Conservation (phyloP, 495 filamentous ascomycete genomes). For the Trichoderma gamsii region DNA sequence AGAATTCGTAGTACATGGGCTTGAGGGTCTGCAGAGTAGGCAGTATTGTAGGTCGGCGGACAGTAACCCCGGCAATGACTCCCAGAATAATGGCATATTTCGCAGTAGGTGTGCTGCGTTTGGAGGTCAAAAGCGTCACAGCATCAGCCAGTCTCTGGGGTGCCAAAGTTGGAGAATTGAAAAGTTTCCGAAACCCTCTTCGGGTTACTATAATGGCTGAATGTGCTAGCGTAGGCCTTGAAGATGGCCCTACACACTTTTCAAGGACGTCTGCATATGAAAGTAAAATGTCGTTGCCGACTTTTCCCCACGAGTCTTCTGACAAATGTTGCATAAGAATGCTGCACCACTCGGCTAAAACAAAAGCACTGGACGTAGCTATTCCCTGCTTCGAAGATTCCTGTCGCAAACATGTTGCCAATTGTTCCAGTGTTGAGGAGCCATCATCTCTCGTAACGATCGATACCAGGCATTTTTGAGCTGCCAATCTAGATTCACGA, state of each 20-base stretch:
- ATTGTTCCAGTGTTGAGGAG: conserved; percentile 42
- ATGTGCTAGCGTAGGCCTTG: conserved; percentile 52
- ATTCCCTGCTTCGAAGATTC: conserved; percentile 72
- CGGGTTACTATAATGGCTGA: conserved; percentile 68
- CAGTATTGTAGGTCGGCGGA: conserved; percentile 55
- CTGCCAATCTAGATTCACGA: conserved; percentile 72
- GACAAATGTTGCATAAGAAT: conserved; percentile 59
- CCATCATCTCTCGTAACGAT: conserved; percentile 52
- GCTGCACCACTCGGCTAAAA: conserved; percentile 86
- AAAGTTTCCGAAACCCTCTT: conserved; percentile 64
- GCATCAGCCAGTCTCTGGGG: conserved; percentile 56
- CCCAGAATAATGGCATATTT: conserved; percentile 76
- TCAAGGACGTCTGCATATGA: conserved; percentile 65
- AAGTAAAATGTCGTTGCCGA: conserved; percentile 56
- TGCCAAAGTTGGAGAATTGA: conserved; percentile 50
- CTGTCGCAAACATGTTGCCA: conserved; percentile 50
- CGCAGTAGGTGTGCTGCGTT: conserved; percentile 51
- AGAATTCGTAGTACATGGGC: conserved; percentile 69
- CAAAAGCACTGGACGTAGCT: conserved; percentile 72
- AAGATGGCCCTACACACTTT: conserved; percentile 59
- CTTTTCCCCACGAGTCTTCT: conserved; percentile 55
- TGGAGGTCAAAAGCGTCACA: conserved; percentile 59
- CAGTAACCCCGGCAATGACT: conserved; percentile 77
- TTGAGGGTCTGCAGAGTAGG: conserved; percentile 57
- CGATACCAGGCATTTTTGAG: conserved; percentile 64